Evolutionary conservation across 441 rosid species (phyloP).

Genomic region (Rhodomyrtus psidioides): DNA sequence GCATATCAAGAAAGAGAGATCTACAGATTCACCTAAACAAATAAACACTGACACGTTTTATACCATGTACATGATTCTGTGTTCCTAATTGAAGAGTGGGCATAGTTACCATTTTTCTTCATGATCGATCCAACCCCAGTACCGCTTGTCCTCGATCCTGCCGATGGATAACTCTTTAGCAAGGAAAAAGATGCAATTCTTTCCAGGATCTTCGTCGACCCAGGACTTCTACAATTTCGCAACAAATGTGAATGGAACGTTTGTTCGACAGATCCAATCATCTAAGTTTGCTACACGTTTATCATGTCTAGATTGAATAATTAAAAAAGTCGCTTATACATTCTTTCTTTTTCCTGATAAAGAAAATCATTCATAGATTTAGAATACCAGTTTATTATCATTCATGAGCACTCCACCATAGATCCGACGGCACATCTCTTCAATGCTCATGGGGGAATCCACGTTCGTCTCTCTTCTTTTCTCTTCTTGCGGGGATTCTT

Average conservation of each 20-base stretch:
- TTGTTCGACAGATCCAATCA: not conserved
- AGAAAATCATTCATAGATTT: not conserved
- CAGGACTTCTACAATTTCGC: not conserved
- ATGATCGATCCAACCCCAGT: not conserved
- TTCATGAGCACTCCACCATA: not conserved
- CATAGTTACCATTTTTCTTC: not conserved
- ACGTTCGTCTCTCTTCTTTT: not conserved
- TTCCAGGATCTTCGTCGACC: not conserved
- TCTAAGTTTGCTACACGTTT: not conserved
- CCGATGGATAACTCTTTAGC: not conserved
- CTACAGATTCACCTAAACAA: too few relatives aligned
- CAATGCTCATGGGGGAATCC: not conserved
- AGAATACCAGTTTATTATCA: not conserved
- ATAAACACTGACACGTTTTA: too few relatives aligned
- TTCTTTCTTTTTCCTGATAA: not conserved
- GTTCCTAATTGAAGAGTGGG: not conserved
- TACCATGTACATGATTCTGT: not conserved
- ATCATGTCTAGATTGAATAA: not conserved
- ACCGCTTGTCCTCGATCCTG: accelerated
- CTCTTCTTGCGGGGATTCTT: not conserved
- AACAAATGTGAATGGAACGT: not conserved
- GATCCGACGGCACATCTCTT: not conserved
- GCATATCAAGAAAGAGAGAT: too few relatives aligned
- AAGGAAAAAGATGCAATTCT: not conserved
- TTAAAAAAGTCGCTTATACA: not conserved